phyloP scores from a whole-genome alignment of 2,329 filamentous ascomycete genomes.

The Bimuria novae-zelandiae region DNA sequence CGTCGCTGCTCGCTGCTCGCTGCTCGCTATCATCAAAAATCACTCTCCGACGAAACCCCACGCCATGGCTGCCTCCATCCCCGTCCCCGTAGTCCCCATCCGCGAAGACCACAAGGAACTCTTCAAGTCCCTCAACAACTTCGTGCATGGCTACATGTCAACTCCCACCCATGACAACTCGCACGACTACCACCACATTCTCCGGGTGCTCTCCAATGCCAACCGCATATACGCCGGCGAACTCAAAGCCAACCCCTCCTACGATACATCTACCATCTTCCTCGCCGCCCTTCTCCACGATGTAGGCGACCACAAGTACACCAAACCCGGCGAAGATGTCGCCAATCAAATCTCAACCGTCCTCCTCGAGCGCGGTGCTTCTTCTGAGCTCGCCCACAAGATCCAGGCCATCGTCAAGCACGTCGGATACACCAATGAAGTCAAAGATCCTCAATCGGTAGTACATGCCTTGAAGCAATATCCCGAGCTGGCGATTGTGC shows the following conservation, averaged over 20 bases:
- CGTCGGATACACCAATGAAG: slow-evolving; percentile 79
- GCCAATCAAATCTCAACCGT: slow-evolving; percentile 61
- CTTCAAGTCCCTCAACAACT: slow-evolving; percentile 36
- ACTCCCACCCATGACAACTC: slow-evolving; percentile 65
- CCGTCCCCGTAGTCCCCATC: slow-evolving; percentile 36
- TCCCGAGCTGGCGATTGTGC: slow-evolving; percentile 81
- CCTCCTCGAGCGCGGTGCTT: slow-evolving; percentile 62
- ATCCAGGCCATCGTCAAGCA: slow-evolving; percentile 75
- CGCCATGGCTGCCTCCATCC: slow-evolving; percentile 22
- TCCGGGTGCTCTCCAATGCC: slow-evolving; percentile 76
- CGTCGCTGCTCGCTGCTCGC: background rate
- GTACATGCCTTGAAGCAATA: slow-evolving; percentile 64
- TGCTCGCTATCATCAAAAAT: background rate
- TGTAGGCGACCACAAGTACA: slow-evolving; percentile 84
- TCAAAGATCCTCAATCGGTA: slow-evolving; percentile 65
- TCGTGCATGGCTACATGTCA: slow-evolving; percentile 45
- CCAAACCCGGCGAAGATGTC: slow-evolving; percentile 57
- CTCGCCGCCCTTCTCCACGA: slow-evolving; percentile 74
- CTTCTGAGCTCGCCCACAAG: slow-evolving; percentile 61
- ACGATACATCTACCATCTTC: slow-evolving; percentile 63
- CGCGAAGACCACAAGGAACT: slow-evolving; percentile 22
- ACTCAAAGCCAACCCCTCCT: slow-evolving; percentile 43
- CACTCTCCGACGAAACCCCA: background rate
- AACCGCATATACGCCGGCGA: slow-evolving; percentile 65
- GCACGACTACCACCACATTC: slow-evolving; percentile 85